phyloP scores from a whole-genome alignment of 768 basidiomycete genomes.

The Agaricus subrufescens region DNA sequence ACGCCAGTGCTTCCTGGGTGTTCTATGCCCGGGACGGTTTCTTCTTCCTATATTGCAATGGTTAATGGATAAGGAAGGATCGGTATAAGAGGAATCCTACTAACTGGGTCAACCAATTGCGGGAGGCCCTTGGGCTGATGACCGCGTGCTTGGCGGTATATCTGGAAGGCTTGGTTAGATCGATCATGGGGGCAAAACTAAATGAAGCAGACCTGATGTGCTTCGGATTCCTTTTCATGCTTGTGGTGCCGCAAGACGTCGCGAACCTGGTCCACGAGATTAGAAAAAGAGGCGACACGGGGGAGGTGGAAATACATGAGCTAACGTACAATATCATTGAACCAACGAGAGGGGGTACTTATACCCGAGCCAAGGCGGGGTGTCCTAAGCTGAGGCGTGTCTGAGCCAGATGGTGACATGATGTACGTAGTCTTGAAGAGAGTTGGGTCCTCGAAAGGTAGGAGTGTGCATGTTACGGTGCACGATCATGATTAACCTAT shows the following conservation, averaged over 20 bases:
- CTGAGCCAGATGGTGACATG: conserved; percentile 16
- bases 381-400: conserved; percentile 14
- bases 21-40: conserved; percentile 84
- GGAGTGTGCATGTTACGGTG: neutral
- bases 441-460: neutral
- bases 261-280: conserved; percentile 56
- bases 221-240: conserved; percentile 83
- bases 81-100: conserved; percentile 16
- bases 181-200: conserved; percentile 6
- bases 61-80: conserved; percentile 6
- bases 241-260: conserved; percentile 64
- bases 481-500: too few relatives aligned
- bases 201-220: conserved; percentile 58
- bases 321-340: conserved; percentile 24
- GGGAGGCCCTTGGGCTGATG: conserved; percentile 68
- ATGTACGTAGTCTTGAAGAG: conserved; percentile 6
- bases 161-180: conserved; percentile 34
- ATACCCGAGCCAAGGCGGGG: conserved; percentile 19
- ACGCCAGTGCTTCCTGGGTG: conserved; percentile 65
- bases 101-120: conserved; percentile 66
- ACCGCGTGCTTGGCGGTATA: conserved; percentile 69
- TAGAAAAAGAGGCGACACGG: conserved; percentile 36
- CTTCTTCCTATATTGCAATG: conserved; percentile 59
- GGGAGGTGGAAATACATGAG: conserved; percentile 47
- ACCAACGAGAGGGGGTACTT: conserved; percentile 20